A percentile compares a stretch with the other conserved stretches of the same genome.
These are phyloP conservation scores for Anethum foeniculum DNA, from an alignment of 140 eudicot species.

Conservation along the genomic window DNA sequence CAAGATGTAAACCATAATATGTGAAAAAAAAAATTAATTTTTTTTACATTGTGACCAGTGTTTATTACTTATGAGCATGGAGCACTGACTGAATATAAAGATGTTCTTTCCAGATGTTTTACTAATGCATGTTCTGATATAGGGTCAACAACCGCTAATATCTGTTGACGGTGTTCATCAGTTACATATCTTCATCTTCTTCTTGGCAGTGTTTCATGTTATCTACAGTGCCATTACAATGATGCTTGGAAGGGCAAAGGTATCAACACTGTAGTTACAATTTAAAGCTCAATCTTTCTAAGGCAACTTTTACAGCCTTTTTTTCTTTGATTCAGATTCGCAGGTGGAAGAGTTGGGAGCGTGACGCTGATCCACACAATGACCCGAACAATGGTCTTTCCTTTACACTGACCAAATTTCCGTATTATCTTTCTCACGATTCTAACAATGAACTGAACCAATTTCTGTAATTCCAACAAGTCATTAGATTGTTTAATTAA, in stretches of 20 bases:
- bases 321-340: slow-evolving; percentile 55
- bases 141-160: slow-evolving; percentile 83
- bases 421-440: neutral
- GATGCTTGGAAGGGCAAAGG: slow-evolving; percentile 86
- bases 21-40: no score
- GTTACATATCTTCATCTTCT: slow-evolving; percentile 93
- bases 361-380: slow-evolving; percentile 27
- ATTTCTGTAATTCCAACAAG: neutral
- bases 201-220: slow-evolving; percentile 92
- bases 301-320: neutral
- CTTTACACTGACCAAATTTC: neutral
- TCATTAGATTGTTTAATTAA: neutral
- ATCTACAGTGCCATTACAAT: slow-evolving; percentile 69
- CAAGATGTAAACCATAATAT: neutral
- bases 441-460: neutral
- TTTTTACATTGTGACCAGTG: no score
- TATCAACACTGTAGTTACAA: slow-evolving; percentile 7
- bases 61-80: slow-evolving; percentile 34
- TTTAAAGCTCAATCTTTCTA: neutral
- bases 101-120: neutral
- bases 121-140: slow-evolving; percentile 6
- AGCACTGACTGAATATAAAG: neutral
- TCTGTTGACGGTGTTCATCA: slow-evolving; percentile 74
- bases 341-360: slow-evolving; percentile 92
- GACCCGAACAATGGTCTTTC: slow-evolving; percentile 35